Evolutionary conservation across 2,329 filamentous ascomycete species (phyloP).

Genomic region (Aotearoamyces nothofagi): DNA sequence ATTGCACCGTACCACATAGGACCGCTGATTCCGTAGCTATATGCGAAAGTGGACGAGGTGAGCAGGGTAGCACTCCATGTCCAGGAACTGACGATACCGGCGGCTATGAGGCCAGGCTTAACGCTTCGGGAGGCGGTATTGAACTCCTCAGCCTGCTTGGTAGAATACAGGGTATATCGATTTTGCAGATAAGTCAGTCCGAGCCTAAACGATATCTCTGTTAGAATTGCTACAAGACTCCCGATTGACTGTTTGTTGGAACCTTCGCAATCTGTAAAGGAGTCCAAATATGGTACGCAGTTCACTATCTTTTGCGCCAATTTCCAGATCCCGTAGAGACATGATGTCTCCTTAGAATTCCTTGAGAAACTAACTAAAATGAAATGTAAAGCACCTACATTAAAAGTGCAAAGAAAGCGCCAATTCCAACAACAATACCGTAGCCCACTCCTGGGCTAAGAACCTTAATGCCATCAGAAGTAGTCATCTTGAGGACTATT

Average conservation of each 20-base stretch:
- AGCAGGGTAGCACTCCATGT: conserved; percentile 31
- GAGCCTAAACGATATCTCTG: too few relatives aligned
- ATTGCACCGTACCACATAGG: conserved; percentile 27
- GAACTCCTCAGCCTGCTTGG: conserved; percentile 29
- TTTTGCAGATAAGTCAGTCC: conserved; percentile 26
- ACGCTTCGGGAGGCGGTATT: conserved; percentile 28
- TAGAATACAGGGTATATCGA: conserved; percentile 22
- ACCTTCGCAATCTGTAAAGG: too few relatives aligned
- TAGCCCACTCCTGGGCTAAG: conserved; percentile 26
- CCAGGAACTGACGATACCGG: conserved; percentile 31
- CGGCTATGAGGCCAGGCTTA: conserved; percentile 29
- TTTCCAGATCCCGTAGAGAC: too few relatives aligned
- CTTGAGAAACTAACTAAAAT: too few relatives aligned
- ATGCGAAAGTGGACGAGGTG: conserved; percentile 25
- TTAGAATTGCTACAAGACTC: too few relatives aligned
- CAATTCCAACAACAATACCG: conserved; percentile 33
- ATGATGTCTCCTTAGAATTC: too few relatives aligned
- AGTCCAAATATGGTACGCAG: too few relatives aligned
- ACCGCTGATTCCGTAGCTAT: conserved; percentile 25
- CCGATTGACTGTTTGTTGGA: too few relatives aligned
- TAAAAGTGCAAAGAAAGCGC: conserved; percentile 25
- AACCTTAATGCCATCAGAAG: conserved; percentile 11
- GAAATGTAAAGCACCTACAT: too few relatives aligned
- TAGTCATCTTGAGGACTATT: too few relatives aligned
- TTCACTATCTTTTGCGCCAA: too few relatives aligned